A percentile compares a stretch with the other conserved stretches of the same genome.
phyloP scores from a whole-genome alignment of 176 grass and related monocot genomes.

The Aegilops sharonensis region DNA sequence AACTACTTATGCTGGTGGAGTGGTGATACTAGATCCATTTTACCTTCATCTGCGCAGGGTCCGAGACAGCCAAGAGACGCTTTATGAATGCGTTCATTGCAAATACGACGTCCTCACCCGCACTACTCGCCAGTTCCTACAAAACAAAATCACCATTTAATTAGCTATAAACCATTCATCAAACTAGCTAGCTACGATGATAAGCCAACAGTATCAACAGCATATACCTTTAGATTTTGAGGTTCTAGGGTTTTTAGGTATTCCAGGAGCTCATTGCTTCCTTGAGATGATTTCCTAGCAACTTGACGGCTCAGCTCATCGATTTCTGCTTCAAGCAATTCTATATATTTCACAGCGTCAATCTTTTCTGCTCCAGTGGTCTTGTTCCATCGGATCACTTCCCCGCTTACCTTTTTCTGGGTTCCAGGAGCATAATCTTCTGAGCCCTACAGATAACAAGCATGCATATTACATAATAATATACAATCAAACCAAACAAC shows the following conservation, averaged over 20 bases:
- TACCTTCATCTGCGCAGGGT: conserved; percentile 93
- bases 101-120: conserved; percentile 89
- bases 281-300: conserved; percentile 53
- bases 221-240: conserved; percentile 92
- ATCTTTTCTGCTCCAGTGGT: conserved; percentile 84
- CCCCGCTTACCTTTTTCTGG: conserved; percentile 83
- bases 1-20: too few species aligned
- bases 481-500: not conserved
- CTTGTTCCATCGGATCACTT: conserved; percentile 96
- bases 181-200: not conserved
- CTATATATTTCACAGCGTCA: conserved; percentile 86
- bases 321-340: conserved; percentile 85
- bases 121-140: conserved; percentile 78
- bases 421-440: conserved; percentile 81
- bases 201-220: not conserved
- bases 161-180: not conserved
- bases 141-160: not conserved
- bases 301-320: conserved; percentile 82
- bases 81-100: conserved; percentile 97
- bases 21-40: not conserved
- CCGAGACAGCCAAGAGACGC: conserved; percentile 80
- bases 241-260: conserved; percentile 86
- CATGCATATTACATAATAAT: conserved; percentile 1
- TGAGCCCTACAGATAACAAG: conserved; percentile 43
- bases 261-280: conserved; percentile 85